Base-by-base conservation (phyloP, 106 monocot species). In the Platanthera guangdongensis region DNA sequence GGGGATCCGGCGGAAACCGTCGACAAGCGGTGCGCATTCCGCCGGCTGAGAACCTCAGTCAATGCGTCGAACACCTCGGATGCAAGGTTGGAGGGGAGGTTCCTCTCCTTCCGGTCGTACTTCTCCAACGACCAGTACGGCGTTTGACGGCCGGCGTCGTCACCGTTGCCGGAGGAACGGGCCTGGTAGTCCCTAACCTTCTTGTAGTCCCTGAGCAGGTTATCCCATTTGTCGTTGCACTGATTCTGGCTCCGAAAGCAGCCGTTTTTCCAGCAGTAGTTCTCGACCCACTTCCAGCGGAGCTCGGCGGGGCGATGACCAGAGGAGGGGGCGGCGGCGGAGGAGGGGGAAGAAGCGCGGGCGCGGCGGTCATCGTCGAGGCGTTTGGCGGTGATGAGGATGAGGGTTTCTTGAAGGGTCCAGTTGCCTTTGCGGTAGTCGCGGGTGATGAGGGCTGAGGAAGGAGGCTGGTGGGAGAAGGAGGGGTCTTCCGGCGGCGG, bases 401-500 rank as follows among this genome's bases (percentile, higher is more conserved):
- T 83, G 16, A 95, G 87, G 51, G 95, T 95, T 80, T 95, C 95
- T 18, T 92, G 86, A 45, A 89, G 78, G 59, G 95, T 92, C 95
- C 95, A 95, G 87, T 95, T 95, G 52, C 95, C 95, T 77, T 93
- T 95, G 32, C 92, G 81, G 90, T 95, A 95, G 74, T 95, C 92
- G 62, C 89, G 91, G 51, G 78, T 51, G 68, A 68, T 32, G 11
- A 78, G 5, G 14, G 76, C 11, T 12, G 83, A 10, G 21, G 80
- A 28, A 28, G 85, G 28, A 13, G 85, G 9, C 3, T 78, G 10
- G 8, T 74, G 48, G 1, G 84, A 52, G 10, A 60, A 1, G 65
- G 83, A 68, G 4, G 75, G 51, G 1, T 76, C 71, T 2, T 73
- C 49, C 32, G 75, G 72, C 2, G 71, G 51, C 52, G 85, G 18